Evolutionary conservation across 768 basidiomycete species (phyloP).

Genomic region (Nidularia pulvinata): DNA sequence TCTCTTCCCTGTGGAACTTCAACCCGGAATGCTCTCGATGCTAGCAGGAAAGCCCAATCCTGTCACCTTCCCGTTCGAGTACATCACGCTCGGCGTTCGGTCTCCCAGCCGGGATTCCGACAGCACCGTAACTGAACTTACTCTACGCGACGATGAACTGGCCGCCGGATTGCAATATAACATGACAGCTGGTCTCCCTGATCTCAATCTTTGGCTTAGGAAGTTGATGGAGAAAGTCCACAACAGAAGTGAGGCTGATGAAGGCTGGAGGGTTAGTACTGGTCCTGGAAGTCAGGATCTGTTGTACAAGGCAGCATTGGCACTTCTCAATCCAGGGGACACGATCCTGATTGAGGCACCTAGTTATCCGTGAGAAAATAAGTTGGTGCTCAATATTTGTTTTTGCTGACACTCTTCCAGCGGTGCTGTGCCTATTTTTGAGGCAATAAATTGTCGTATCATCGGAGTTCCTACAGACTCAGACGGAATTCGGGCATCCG

Average conservation of each 20-base stretch:
- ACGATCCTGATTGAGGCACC: conserved; percentile 78
- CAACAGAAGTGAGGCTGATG: conserved; percentile 38
- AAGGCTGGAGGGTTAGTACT: conserved; percentile 65
- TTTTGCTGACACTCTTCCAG: conserved; percentile 17
- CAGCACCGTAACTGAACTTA: conserved; percentile 24
- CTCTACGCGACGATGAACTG: conserved; percentile 51
- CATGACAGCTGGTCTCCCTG: conserved; percentile 55
- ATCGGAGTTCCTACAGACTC: conserved; percentile 73
- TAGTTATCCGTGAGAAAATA: conserved; percentile 58
- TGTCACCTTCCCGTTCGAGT: conserved; percentile 77
- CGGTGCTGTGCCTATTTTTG: conserved; percentile 63
- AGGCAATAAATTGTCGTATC: conserved; percentile 42
- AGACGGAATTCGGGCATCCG: conserved; percentile 57
- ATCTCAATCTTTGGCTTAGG: conserved; percentile 56
- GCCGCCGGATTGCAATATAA: conserved; percentile 63
- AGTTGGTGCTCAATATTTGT: conserved; percentile 7
- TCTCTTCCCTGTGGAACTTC: conserved; percentile 62
- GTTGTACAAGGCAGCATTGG: conserved; percentile 73
- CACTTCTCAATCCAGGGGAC: conserved; percentile 78
- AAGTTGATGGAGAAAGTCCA: conserved; percentile 62
- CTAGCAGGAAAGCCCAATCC: conserved; percentile 83
- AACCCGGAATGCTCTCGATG: conserved; percentile 63
- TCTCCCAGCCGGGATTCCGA: conserved; percentile 30
- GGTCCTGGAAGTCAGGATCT: conserved; percentile 80
- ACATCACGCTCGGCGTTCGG: conserved; percentile 53